Evolutionary conservation across 495 filamentous ascomycete genomes (phyloP), one percentile per base, ranked within the genome.

Genomic region (Lasiosphaeria hispida): DNA sequence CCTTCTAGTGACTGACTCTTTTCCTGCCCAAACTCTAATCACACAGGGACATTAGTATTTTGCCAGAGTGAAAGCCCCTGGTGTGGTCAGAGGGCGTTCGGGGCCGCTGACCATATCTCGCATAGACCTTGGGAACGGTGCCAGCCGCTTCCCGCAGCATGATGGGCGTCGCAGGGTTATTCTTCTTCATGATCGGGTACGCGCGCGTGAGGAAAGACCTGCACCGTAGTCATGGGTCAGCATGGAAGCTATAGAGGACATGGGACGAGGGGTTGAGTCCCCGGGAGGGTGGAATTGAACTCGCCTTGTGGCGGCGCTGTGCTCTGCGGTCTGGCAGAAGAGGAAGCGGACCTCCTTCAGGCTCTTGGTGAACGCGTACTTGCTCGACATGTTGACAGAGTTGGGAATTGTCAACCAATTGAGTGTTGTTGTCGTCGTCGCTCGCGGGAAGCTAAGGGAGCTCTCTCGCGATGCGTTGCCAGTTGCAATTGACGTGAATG

Each of bases 141-240:
- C 86, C 90, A 49, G 82, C 71, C 35, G 95, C 94, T 75, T 98
- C 95, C 62, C 94, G 89, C 50, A 98, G 83, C 80, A 98, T 77
- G 74, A 98, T 97, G 48, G 94, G 94, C 41, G 84, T 96, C 72
- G 91, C 76, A 9, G 94, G 94, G 77, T 98, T 97, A 80, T 94
- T 87, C 83, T 96, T 95, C 84, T 98, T 98, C 93, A 98, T 97
- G 64, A 89, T 92, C 6, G 94, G 95, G 75, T 98, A 98, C 54
- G 92, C 89, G 72, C 88, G 85, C 57, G 86, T 85, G 48, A 98
- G 79, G 80, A 98, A 98, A 10, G 87, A 84, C 73, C 94, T 98
- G 68, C 41, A 47, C n/a, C n/a, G 9, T 11, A 17, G 4, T n/a
- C n/a, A 58, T 18, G 7, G 3, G 38, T 63, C 47, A 60, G 48